Percentiles rank a stretch among this genome's conserved stretches.
phyloP scores from a whole-genome alignment of 2,329 filamentous ascomycete species.

The Cryphonectria nitschkei region DNA sequence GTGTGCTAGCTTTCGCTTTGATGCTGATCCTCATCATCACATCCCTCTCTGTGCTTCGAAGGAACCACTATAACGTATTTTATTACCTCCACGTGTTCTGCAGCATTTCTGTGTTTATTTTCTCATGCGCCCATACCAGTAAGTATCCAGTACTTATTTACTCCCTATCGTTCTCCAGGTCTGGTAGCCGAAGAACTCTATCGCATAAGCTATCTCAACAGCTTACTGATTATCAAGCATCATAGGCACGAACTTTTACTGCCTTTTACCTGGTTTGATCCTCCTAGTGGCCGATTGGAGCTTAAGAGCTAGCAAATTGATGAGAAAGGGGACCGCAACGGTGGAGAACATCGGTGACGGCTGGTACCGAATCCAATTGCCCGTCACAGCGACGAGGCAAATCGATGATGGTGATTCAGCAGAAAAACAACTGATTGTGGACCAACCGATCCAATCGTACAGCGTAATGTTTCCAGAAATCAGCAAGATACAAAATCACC shows the following conservation, averaged over 20 bases:
- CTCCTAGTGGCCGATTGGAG: slow-evolving; percentile 26
- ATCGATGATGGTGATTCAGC: slow-evolving; percentile 5
- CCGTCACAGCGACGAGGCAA: neutral
- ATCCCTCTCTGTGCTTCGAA: slow-evolving; percentile 25
- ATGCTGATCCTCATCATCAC: slow-evolving; percentile 26
- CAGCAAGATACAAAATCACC: slow-evolving; percentile 28
- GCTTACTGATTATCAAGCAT: neutral
- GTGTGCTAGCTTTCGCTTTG: slow-evolving; percentile 16
- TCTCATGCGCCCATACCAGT: slow-evolving; percentile 27
- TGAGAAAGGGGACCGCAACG: neutral
- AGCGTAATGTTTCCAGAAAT: slow-evolving; percentile 23
- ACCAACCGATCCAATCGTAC: slow-evolving; percentile 22
- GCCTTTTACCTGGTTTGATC: slow-evolving; percentile 27
- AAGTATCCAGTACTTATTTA: neutral
- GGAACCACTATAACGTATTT: slow-evolving; percentile 29
- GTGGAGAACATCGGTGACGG: slow-evolving; percentile 24
- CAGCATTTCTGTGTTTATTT: slow-evolving; percentile 21
- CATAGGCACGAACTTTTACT: slow-evolving; percentile 29
- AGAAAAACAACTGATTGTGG: neutral
- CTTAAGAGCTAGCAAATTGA: slow-evolving; percentile 7
- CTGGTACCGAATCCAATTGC: slow-evolving; percentile 11
- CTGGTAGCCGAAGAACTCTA: neutral
- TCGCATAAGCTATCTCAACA: neutral
- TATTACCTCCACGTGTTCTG: slow-evolving; percentile 28
- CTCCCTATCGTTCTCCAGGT: neutral